phyloP scores from a whole-genome alignment of 2,329 filamentous ascomycete species.

The Alternaria alternata region DNA sequence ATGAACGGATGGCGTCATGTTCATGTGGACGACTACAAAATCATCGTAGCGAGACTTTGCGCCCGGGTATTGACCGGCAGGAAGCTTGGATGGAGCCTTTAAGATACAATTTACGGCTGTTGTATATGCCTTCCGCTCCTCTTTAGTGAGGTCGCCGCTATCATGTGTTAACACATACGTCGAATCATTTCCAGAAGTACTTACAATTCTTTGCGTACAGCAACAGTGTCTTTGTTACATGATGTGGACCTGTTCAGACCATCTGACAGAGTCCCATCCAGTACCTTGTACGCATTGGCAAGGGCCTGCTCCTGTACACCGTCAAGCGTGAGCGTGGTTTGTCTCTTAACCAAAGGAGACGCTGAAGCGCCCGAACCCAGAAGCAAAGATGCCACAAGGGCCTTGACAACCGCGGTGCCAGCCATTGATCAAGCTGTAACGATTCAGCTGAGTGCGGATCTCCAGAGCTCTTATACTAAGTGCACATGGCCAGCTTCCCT shows the following conservation, averaged over 20 bases:
- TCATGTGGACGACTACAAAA: constrained; percentile 46
- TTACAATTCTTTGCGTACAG: constrained; percentile 57
- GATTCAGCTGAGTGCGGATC: background rate
- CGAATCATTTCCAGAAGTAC: background rate
- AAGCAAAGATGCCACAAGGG: constrained; percentile 33
- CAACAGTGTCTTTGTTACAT: constrained; percentile 52
- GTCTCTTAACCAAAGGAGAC: constrained; percentile 30
- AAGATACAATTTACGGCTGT: constrained; percentile 45
- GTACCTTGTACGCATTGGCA: constrained; percentile 37
- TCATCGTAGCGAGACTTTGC: constrained; percentile 46
- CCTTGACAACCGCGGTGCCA: constrained; percentile 27
- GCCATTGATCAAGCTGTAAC: constrained; percentile 26
- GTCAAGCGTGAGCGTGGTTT: constrained; percentile 31
- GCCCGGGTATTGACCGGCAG: constrained; percentile 38
- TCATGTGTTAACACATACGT: constrained; percentile 1
- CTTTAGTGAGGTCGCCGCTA: constrained; percentile 39
- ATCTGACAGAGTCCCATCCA: constrained; percentile 40
- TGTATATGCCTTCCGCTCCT: constrained; percentile 45
- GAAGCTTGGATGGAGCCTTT: constrained; percentile 36
- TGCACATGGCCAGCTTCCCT: background rate
- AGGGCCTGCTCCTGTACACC: constrained; percentile 39
- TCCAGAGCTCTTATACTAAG: constrained; percentile 6
- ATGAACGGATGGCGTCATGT: constrained; percentile 42
- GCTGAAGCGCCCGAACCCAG: constrained; percentile 30
- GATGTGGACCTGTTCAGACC: constrained; percentile 31